These are phyloP conservation scores for Corylus heterophylla DNA, from an alignment of 306 rosid species.

Conservation along the genomic window DNA sequence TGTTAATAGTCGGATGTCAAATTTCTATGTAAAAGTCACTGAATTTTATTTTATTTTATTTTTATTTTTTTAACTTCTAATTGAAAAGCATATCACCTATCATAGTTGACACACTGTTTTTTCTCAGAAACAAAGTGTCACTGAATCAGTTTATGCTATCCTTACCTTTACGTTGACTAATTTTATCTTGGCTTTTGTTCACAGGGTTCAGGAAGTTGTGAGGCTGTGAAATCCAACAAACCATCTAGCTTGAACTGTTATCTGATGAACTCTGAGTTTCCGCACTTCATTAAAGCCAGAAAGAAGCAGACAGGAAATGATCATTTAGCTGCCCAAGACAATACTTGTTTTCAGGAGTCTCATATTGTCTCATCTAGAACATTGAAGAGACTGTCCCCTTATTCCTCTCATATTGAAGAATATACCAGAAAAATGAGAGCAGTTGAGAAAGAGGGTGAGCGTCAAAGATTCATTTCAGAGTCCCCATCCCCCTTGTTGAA, in stretches of 20 bases:
- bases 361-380: constrained; percentile 36
- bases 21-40: neutral
- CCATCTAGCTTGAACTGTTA: constrained; percentile 28
- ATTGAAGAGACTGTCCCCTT: constrained; percentile 56
- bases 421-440: constrained; percentile 57
- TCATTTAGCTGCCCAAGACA: constrained; percentile 35
- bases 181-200: constrained; percentile 14
- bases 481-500: constrained; percentile 34
- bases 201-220: constrained; percentile 38
- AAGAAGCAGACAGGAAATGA: constrained; percentile 23
- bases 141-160: constrained; percentile 13
- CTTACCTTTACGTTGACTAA: constrained; percentile 27
- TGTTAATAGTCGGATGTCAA: neutral
- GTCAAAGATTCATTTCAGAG: constrained; percentile 27
- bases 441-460: constrained; percentile 39
- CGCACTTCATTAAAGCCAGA: constrained; percentile 20
- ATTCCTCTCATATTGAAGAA: constrained; percentile 35
- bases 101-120: neutral
- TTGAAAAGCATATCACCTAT: neutral
- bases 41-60: neutral
- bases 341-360: constrained; percentile 44
- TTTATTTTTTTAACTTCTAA: neutral
- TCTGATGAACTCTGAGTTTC: constrained; percentile 31
- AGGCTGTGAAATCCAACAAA: constrained; percentile 27
- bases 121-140: constrained; percentile 3